Base-by-base conservation (phyloP, 257 asterid species). In the Rhazya stricta region DNA sequence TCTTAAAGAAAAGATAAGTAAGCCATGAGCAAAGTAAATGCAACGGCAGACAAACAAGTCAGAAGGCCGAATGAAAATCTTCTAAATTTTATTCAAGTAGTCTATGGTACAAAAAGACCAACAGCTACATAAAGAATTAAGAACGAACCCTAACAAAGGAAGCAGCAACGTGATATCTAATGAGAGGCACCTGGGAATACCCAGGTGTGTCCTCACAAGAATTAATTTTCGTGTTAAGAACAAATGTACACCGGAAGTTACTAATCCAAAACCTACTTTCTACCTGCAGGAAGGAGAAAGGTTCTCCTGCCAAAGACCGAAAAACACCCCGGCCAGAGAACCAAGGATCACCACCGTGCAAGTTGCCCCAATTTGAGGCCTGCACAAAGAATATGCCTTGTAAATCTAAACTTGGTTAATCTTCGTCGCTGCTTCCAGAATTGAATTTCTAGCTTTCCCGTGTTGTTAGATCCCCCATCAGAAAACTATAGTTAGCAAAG, bases 311-410 rank as follows among this genome's bases (percentile, higher is more conserved):
- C 89, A 82, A 78, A 79, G 86, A 74, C 81, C 71, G 80, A 84
- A 87, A 87, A 85, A 82, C 79, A 79, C 82, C 86, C 87, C 74
- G 71, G 87, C 87, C 75, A 50, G 80, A 83, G 91, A 86, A 46
- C 87, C 88, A 84, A 83, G 73, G 76, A 83, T 81, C 63, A 77
- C 80, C 79, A 74, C 81, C 79, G 81, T 86, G 96, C 96, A 82
- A 77, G 39, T 79, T 71, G 80, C 90, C 90, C 85, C 90, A 80
- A 72, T 84, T 87, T 70, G 88, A 83, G 88, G 84, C 85, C 89
- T 75, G 94, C 97, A 85, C 90, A 91, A 92, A 92, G 88, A 92
- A 90, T 88, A 66, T 50, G 42, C 78, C 79, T 71, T 77, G 86
- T 76, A 78, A 78, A 74, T 74, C 91, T 87, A 88, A 71, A 79